A percentile compares a stretch with the other conserved stretches of the same genome.
Conservation (phyloP, 257 asterid genomes). For the Prunella vulgaris region DNA sequence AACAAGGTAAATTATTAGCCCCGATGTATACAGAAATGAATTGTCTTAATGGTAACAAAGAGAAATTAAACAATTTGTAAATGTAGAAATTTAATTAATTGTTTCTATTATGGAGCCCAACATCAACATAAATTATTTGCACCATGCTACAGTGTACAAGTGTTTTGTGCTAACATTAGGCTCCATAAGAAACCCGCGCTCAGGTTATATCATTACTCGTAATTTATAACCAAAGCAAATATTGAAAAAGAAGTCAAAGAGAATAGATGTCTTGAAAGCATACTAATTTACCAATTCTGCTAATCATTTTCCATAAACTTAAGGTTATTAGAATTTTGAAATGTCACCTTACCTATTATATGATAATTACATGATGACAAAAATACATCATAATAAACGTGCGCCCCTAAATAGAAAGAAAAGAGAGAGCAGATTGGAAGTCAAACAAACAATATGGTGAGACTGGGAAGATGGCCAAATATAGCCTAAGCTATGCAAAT, state of each 20-base stretch:
- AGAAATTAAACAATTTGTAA: constrained; percentile 8
- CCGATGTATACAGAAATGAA: background rate
- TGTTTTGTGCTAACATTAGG: too few relatives aligned
- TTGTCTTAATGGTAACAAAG: constrained; percentile 4
- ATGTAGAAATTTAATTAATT: too few relatives aligned
- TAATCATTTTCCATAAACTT: background rate
- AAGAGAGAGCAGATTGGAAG: background rate
- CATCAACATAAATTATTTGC: too few relatives aligned
- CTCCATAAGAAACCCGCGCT: too few relatives aligned
- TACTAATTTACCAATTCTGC: background rate
- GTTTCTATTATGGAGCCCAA: too few relatives aligned
- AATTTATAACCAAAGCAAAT: constrained; percentile 10
- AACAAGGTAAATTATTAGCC: constrained; percentile 26
- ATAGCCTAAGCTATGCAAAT: background rate
- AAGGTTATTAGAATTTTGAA: background rate
- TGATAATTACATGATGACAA: background rate
- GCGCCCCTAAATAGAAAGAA: background rate
- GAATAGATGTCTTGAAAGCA: background rate
- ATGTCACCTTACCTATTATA: background rate
- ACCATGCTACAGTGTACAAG: too few relatives aligned
- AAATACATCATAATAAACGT: background rate
- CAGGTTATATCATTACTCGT: too few relatives aligned
- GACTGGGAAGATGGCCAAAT: constrained; percentile 1
- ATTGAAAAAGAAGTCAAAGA: background rate
- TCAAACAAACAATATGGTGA: background rate